Base-by-base conservation (phyloP, 2,329 filamentous ascomycete genomes). In the Verticillium albo-atrum region DNA sequence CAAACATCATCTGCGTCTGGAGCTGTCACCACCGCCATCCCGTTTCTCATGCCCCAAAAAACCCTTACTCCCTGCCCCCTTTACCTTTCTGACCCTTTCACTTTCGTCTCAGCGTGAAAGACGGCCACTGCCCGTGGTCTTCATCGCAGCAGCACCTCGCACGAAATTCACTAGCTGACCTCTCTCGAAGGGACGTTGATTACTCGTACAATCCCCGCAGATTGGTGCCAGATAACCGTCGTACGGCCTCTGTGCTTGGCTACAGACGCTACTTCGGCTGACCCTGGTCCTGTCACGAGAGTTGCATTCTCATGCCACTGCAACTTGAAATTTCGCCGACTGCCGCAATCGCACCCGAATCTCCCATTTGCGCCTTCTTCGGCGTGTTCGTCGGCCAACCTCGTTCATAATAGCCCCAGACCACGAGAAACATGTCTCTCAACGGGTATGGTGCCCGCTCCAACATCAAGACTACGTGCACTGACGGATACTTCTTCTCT, bases 391-490 rank as follows among this genome's bases (percentile, higher is more conserved):
- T 50, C 5, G 42, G n/a, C 14, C 25, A 5, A 25, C 7, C 9
- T 12, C 42, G 10, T 9, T 23, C 42, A 20, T 20, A 20, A 3
- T 10, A 20, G n/a, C 9, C n/a, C 10, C 30, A 32, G 28, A 59
- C 52, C 56, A 68, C 70, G 68, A 64, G 64, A 66, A 64, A 62
- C 59, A 73, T 73, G 70, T 65, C 71, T 66, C 69, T 68, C 59
- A 68, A 65, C 57, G 68, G 66, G 71, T 73, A 66, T 54, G 68
- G 37, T 35, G 50, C 14, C 15, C 14, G 20, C 27, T 15, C 4
- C 27, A 9, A 6, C 42, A 7, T 14, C 34, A 4, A 15, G 15
- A 14, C 20, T 25, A 23, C 20, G 30, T 9, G 53, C 35, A 37
- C 55, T 55, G 28, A 55, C 14, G 27, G 25, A 27, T 14, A 10